A percentile compares a stretch with the other conserved stretches of the same genome.
Conservation (phyloP, 345 rosid genomes). For the Odontarrhena argentea region DNA sequence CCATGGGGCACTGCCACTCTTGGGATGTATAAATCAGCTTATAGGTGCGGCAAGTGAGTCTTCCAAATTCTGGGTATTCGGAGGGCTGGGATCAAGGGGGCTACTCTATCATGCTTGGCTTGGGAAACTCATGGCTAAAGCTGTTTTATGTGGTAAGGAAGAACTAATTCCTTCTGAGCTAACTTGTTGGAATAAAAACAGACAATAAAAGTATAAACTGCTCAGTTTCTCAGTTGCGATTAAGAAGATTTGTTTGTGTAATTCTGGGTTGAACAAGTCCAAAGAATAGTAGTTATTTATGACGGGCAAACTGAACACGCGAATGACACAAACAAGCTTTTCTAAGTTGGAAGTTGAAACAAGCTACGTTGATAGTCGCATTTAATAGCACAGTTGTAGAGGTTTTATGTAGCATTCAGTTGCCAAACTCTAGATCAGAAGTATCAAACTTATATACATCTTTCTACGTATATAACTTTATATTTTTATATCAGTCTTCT, state of each 20-base stretch:
- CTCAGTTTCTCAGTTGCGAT: not conserved
- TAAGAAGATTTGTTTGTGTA: not conserved
- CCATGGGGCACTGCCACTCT: conserved; percentile 78
- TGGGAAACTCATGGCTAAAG: conserved; percentile 70
- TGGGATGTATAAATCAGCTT: conserved; percentile 65
- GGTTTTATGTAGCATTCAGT: too few species aligned
- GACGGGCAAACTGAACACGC: not conserved
- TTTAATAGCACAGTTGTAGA: too few species aligned
- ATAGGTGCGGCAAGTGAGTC: conserved; percentile 40
- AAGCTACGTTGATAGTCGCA: too few species aligned
- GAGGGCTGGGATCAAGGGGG: conserved; percentile 92
- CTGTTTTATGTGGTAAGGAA: conserved; percentile 66
- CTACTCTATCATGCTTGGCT: conserved; percentile 82
- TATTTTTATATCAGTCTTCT: too few species aligned
- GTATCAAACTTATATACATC: too few species aligned
- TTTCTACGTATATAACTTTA: too few species aligned
- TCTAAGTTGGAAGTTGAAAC: too few species aligned
- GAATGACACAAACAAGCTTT: conserved; percentile 4
- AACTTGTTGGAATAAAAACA: conserved; percentile 67
- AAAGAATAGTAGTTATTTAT: not conserved
- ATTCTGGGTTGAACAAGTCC: not conserved
- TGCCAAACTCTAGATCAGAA: too few species aligned
- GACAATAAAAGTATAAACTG: conserved; percentile 15
- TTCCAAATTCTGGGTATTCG: conserved; percentile 72
- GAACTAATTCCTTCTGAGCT: conserved; percentile 60